A percentile compares a stretch with the other conserved stretches of the same genome.
Evolutionary conservation across 208 protist genomes (phyloP).

Genomic region (Naegleria fowleri): DNA sequence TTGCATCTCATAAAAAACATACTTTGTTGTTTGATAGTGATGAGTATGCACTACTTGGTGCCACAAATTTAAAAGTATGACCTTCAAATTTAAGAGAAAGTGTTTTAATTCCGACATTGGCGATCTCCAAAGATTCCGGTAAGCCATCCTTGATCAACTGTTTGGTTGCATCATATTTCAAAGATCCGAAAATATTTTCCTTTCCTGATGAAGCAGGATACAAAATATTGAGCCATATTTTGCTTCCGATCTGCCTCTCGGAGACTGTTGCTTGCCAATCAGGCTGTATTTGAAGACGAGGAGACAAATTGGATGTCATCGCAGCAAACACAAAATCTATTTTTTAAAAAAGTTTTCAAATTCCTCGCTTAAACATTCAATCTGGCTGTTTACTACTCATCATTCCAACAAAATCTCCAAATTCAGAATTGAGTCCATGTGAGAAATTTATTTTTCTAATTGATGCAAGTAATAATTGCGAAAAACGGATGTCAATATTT

Average conservation of each 20-base stretch:
- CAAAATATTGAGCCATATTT: not conserved
- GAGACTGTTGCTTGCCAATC: not conserved
- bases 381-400: too few relatives aligned
- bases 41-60: not conserved
- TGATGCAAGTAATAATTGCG: too few relatives aligned
- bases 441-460: too few relatives aligned
- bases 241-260: not conserved
- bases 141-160: not conserved
- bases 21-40: not conserved
- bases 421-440: too few relatives aligned
- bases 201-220: not conserved
- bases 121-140: not conserved
- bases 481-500: too few relatives aligned
- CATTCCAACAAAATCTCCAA: too few relatives aligned
- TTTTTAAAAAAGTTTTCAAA: too few relatives aligned
- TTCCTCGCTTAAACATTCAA: too few relatives aligned
- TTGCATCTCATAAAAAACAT: not conserved
- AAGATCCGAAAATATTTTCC: not conserved
- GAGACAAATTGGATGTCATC: too few relatives aligned
- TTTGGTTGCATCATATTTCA: not conserved
- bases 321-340: too few relatives aligned
- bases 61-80: not conserved
- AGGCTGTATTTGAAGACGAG: not conserved
- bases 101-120: not conserved
- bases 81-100: not conserved